A percentile compares a stretch with the other conserved stretches of the same genome.
Evolutionary conservation across 345 rosid species (phyloP).

Genomic region (Bruguiera gymnorhiza): DNA sequence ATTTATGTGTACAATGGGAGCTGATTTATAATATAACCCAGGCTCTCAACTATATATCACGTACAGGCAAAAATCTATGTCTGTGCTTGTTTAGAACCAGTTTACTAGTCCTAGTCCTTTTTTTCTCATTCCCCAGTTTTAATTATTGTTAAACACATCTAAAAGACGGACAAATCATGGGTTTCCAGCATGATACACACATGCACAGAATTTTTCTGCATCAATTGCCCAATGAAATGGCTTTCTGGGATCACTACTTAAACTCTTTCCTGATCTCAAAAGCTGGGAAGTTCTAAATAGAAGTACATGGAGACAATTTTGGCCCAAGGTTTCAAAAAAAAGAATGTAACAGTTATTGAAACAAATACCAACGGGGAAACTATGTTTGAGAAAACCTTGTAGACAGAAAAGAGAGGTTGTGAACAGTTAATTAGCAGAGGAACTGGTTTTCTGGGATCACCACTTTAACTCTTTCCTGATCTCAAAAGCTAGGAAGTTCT

Average conservation of each 20-base stretch:
- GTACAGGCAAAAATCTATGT: background rate
- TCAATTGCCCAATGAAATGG: background rate
- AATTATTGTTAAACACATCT: too few species aligned
- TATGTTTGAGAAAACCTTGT: too few species aligned
- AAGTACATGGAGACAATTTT: background rate
- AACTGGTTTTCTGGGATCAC: background rate
- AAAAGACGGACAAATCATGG: too few species aligned
- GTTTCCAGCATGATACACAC: too few species aligned
- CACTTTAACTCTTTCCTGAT: background rate
- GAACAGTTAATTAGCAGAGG: background rate
- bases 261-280: background rate
- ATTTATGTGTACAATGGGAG: background rate
- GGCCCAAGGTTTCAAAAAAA: too few species aligned
- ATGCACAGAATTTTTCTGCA: background rate
- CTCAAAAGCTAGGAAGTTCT: too few species aligned
- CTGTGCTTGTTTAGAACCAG: too few species aligned
- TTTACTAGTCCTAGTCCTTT: too few species aligned
- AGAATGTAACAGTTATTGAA: too few species aligned
- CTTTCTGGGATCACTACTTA: background rate
- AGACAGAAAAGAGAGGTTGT: too few species aligned
- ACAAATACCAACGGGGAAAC: too few species aligned
- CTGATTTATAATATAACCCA: background rate
- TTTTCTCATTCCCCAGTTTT: too few species aligned
- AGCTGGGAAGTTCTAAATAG: background rate
- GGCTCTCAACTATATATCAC: background rate